Percentiles rank a stretch among this genome's conserved stretches.
Conservation (phyloP, 257 asterid genomes). For the Primulina eburnea region DNA sequence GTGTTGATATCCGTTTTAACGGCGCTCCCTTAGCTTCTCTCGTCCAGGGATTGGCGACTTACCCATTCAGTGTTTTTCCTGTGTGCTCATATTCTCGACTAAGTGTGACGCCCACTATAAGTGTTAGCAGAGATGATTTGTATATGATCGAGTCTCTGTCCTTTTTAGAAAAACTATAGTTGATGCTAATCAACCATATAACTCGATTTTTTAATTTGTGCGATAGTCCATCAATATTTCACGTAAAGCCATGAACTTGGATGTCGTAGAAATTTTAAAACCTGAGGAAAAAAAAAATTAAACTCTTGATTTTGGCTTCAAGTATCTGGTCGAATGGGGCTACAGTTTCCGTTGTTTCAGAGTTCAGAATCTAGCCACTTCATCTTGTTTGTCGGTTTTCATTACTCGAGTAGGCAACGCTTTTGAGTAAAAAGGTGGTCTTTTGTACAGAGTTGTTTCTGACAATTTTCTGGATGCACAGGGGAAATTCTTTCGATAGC, state of each 20-base stretch:
- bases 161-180: background rate
- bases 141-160: background rate
- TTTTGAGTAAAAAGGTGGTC: background rate
- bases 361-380: background rate
- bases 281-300: background rate
- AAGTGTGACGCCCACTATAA: background rate
- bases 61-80: too few species aligned
- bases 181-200: background rate
- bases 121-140: background rate
- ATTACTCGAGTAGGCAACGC: background rate
- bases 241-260: background rate
- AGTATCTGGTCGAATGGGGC: background rate
- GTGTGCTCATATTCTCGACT: background rate
- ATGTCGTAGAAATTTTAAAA: too few species aligned
- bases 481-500: slow-evolving; percentile 69
- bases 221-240: background rate
- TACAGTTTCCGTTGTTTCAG: background rate
- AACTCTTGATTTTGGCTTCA: background rate
- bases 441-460: background rate
- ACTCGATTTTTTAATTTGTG: background rate
- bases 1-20: background rate
- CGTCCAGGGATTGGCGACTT: too few species aligned
- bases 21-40: too few species aligned
- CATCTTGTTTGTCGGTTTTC: background rate
- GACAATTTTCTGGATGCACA: slow-evolving; percentile 27